These are phyloP conservation scores for Tulasnella sp. DNA, from an alignment of 768 basidiomycete species.

Conservation along the genomic window DNA sequence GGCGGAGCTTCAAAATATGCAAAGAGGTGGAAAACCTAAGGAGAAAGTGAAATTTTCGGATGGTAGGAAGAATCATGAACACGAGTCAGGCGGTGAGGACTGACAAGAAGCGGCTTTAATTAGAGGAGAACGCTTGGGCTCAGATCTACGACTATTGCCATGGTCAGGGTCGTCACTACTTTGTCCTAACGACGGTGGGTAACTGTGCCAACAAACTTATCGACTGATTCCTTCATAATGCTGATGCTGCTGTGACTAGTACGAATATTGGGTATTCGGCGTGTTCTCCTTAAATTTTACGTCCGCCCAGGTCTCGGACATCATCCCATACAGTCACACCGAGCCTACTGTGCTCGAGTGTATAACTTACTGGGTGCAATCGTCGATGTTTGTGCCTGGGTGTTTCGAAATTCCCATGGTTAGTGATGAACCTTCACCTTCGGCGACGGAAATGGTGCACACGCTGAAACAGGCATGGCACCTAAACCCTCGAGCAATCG, in stretches of 20 bases:
- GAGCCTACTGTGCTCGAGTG: neutral
- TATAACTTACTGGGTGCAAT: neutral
- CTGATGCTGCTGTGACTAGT: neutral
- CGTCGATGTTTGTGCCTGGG: neutral
- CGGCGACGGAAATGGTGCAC: too few species aligned
- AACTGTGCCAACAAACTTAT: neutral
- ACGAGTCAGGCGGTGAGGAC: neutral
- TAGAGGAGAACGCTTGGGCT: neutral
- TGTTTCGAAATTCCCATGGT: neutral
- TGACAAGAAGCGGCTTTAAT: neutral
- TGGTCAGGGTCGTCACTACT: neutral
- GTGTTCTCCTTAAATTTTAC: neutral
- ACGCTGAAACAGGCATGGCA: too few species aligned
- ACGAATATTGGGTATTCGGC: neutral
- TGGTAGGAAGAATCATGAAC: neutral
- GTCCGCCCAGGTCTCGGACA: neutral
- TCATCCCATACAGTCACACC: neutral
- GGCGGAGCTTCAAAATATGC: neutral
- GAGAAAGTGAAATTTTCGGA: neutral
- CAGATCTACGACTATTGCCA: constrained; percentile 2
- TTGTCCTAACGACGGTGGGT: neutral
- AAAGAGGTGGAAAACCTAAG: neutral
- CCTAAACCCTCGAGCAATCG: too few species aligned
- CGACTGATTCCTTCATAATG: neutral
- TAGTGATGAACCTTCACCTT: neutral